A percentile compares a stretch with the other conserved stretches of the same genome.
phyloP scores from a whole-genome alignment of 2,329 filamentous ascomycete species.

The Daldinia sp. region DNA sequence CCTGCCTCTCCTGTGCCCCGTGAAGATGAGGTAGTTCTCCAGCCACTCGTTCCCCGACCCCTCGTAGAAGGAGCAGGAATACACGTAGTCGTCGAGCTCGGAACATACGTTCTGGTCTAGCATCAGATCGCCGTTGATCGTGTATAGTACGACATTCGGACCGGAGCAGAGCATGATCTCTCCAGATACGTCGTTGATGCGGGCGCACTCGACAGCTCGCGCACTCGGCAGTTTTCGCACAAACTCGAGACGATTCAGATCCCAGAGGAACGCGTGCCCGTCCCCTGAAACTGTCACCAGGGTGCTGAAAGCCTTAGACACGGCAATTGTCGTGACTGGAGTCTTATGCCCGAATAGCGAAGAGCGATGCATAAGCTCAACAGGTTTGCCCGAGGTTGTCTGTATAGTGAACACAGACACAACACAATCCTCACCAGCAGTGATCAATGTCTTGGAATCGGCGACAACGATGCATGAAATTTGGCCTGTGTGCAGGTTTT shows the following conservation, averaged over 20 bases:
- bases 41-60: conserved; percentile 92
- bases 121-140: conserved; percentile 86
- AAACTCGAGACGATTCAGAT: conserved; percentile 90
- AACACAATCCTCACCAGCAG: conserved; percentile 91
- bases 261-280: conserved; percentile 90
- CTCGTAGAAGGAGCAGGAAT: conserved; percentile 92
- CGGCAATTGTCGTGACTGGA: conserved; percentile 83
- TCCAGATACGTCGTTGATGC: conserved; percentile 90
- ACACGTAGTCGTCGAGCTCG: conserved; percentile 78
- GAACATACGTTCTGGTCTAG: conserved; percentile 84
- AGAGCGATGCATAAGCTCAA: conserved; percentile 82
- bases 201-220: conserved; percentile 76
- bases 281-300: conserved; percentile 86
- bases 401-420: conserved; percentile 84
- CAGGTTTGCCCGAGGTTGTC: conserved; percentile 71
- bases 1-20: conserved; percentile 84
- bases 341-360: conserved; percentile 92
- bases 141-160: conserved; percentile 80
- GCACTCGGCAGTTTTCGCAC: conserved; percentile 77
- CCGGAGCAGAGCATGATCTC: conserved; percentile 89
- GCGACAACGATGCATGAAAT: conserved; percentile 86
- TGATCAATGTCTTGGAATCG: conserved; percentile 90
- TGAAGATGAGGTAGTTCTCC: conserved; percentile 87
- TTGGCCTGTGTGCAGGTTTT: conserved; percentile 93
- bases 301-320: conserved; percentile 88